Evolutionary conservation across 2,329 filamentous ascomycete genomes (phyloP).

Genomic region (Pseudogymnoascus sp.): DNA sequence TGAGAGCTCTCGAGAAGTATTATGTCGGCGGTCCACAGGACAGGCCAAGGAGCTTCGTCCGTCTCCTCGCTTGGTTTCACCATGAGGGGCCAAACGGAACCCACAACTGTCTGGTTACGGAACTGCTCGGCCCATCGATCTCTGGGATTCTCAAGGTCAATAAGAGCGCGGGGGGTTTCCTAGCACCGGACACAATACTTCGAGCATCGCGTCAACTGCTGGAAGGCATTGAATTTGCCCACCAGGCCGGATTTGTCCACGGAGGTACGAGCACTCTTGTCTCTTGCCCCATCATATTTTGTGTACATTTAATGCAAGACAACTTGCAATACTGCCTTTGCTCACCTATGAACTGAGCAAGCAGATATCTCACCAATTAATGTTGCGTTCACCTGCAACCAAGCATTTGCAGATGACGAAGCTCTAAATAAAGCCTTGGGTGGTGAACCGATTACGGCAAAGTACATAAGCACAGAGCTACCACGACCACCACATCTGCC

Average conservation of each 20-base stretch:
- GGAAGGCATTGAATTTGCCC: background rate
- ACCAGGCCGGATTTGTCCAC: background rate
- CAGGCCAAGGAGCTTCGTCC: slow-evolving; percentile 27
- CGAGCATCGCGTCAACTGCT: background rate
- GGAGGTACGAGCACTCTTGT: background rate
- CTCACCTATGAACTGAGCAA: background rate
- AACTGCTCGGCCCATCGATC: slow-evolving; percentile 19
- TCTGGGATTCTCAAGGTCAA: too few relatives aligned
- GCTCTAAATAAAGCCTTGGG: too few relatives aligned
- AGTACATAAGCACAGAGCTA: background rate
- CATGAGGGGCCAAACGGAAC: slow-evolving; percentile 37
- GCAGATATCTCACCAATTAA: background rate
- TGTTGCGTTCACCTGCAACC: background rate
- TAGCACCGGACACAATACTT: background rate
- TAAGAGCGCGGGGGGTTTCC: too few relatives aligned
- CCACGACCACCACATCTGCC: background rate
- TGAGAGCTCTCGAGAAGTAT: background rate
- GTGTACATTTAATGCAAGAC: background rate
- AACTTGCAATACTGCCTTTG: background rate
- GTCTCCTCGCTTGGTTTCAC: slow-evolving; percentile 32
- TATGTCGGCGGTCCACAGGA: slow-evolving; percentile 11
- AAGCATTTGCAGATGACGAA: background rate
- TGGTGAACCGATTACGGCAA: background rate
- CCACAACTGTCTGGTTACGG: slow-evolving; percentile 38
- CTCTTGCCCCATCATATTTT: background rate